Conservation (phyloP, 495 filamentous ascomycete genomes). For the Zalerion maritima region DNA sequence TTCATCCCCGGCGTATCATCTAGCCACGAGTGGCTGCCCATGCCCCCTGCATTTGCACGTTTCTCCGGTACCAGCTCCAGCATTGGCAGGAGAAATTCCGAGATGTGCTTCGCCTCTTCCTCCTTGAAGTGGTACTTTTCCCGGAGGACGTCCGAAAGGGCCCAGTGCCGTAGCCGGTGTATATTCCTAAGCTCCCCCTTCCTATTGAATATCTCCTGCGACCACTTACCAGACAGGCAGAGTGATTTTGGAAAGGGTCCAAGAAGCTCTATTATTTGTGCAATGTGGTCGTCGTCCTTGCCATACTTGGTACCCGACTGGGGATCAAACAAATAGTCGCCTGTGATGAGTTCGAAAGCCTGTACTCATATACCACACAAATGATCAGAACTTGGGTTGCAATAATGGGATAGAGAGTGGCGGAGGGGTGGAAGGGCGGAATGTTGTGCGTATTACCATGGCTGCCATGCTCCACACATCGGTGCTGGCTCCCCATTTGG, state of each 20-base stretch:
- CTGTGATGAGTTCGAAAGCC: constrained; percentile 96
- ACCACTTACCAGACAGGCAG: constrained; percentile 87
- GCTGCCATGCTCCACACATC: constrained; percentile 99
- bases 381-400: neutral
- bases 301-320: constrained; percentile 98
- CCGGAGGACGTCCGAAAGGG: constrained; percentile 77
- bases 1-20: constrained; percentile 80
- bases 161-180: constrained; percentile 92
- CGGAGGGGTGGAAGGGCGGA: neutral
- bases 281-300: constrained; percentile 99
- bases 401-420: constrained; percentile 2
- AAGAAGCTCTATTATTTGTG: constrained; percentile 95
- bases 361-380: constrained; percentile 22
- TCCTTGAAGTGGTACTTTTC: constrained; percentile 93
- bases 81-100: constrained; percentile 85
- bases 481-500: constrained; percentile 97
- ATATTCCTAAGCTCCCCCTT: constrained; percentile 97
- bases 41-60: constrained; percentile 89
- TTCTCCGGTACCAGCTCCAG: constrained; percentile 75
- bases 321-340: constrained; percentile 97
- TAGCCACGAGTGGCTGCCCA: constrained; percentile 72
- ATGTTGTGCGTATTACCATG: constrained; percentile 53
- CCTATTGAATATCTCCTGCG: constrained; percentile 96
- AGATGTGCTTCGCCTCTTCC: constrained; percentile 61
- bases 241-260: constrained; percentile 87